A percentile compares a stretch with the other conserved stretches of the same genome.
Conservation (phyloP, 129 eudicot species). For the Flaveria bidentis region DNA sequence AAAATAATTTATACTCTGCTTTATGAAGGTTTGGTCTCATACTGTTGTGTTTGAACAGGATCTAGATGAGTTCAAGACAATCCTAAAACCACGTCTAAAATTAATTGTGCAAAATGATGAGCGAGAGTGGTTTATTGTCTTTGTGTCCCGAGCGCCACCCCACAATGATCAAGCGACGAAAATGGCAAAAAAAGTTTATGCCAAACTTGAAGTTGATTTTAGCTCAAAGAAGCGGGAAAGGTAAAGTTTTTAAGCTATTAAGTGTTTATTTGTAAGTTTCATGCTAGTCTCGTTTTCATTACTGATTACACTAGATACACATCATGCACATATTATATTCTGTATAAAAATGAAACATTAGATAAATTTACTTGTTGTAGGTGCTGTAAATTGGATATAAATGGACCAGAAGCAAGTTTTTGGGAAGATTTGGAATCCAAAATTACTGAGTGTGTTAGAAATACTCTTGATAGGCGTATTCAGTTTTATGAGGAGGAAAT, state of each 20-base stretch:
- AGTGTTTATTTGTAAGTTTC: not conserved
- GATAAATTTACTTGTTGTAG: slow-evolving; percentile 40
- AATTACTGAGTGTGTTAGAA: slow-evolving; percentile 75
- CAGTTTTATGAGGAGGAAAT: slow-evolving; percentile 97
- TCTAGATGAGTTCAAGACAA: slow-evolving; percentile 96
- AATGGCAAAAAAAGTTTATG: slow-evolving; percentile 94
- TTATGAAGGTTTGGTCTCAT: slow-evolving; percentile 3
- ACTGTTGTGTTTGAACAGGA: slow-evolving; percentile 50
- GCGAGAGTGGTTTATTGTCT: slow-evolving; percentile 96
- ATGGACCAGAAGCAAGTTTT: slow-evolving; percentile 75
- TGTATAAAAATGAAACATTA: slow-evolving; percentile 11
- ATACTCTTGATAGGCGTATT: slow-evolving; percentile 86
- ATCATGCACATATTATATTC: not conserved
- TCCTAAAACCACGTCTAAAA: slow-evolving; percentile 93
- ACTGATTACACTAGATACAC: not conserved
- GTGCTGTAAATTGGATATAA: slow-evolving; percentile 91
- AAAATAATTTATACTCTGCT: slow-evolving; percentile 1
- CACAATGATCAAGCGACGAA: slow-evolving; percentile 93
- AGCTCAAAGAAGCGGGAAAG: slow-evolving; percentile 97
- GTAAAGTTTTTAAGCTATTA: slow-evolving; percentile 37
- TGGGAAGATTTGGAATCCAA: slow-evolving; percentile 97
- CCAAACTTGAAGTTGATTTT: slow-evolving; percentile 95
- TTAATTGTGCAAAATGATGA: slow-evolving; percentile 94
- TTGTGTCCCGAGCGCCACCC: slow-evolving; percentile 86
- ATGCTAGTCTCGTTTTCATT: not conserved